phyloP scores from a whole-genome alignment of 2,329 filamentous ascomycete species.

The Diaporthe amygdali region DNA sequence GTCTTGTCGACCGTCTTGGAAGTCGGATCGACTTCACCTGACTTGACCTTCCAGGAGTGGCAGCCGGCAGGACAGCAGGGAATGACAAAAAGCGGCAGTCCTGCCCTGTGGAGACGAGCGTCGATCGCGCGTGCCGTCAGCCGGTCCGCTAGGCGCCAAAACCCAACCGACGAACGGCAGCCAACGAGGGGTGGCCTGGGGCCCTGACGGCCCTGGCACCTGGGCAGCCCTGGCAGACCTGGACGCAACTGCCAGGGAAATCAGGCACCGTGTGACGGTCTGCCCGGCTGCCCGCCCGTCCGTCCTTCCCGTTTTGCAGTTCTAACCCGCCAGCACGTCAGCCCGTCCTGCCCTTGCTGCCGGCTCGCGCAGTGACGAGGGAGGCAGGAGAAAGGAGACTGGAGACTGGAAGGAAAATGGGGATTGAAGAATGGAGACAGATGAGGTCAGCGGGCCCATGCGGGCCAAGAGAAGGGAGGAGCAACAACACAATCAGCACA shows the following conservation, averaged over 20 bases:
- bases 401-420: neutral
- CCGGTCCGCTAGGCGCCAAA: slow-evolving; percentile 14
- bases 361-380: neutral
- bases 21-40: neutral
- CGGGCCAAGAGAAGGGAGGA: neutral
- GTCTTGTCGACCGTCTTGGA: neutral
- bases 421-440: neutral
- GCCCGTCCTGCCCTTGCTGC: too few relatives aligned
- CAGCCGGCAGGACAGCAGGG: neutral
- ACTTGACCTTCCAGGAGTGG: neutral
- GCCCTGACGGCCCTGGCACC: too few relatives aligned
- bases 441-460: neutral
- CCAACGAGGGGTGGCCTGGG: neutral
- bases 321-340: neutral
- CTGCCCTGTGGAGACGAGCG: neutral
- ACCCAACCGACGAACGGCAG: neutral
- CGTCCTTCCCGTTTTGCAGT: neutral
- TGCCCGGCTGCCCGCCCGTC: neutral
- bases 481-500: neutral
- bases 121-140: slow-evolving; percentile 12
- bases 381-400: neutral
- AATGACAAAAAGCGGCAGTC: neutral
- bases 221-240: neutral
- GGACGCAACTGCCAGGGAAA: neutral
- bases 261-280: slow-evolving; percentile 9